These are phyloP conservation scores for Claviceps pusilla DNA, from an alignment of 2,329 filamentous ascomycete genomes.

Conservation along the genomic window DNA sequence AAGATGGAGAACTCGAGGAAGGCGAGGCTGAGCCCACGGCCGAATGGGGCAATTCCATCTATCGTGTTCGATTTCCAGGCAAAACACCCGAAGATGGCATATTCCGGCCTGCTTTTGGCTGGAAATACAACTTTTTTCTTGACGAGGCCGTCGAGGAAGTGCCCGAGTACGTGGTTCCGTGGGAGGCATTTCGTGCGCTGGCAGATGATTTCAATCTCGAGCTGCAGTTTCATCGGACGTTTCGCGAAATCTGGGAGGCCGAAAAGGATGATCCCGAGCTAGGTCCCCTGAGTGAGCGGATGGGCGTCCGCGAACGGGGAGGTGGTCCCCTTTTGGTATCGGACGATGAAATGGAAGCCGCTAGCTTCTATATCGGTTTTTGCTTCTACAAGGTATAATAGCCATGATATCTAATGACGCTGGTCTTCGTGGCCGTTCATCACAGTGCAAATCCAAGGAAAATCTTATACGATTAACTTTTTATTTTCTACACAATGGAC, in stretches of 20 bases:
- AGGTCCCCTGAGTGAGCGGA: conserved; percentile 79
- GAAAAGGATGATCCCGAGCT: conserved; percentile 76
- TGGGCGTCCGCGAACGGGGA: conserved; percentile 70
- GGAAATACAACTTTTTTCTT: conserved; percentile 96
- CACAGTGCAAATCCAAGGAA: not conserved
- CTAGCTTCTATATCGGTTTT: conserved; percentile 82
- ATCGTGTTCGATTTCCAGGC: conserved; percentile 75
- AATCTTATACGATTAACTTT: not conserved
- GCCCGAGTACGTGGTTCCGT: conserved; percentile 94
- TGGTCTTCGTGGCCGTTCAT: too few relatives aligned
- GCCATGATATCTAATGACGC: too few relatives aligned
- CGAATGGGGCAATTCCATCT: conserved; percentile 88
- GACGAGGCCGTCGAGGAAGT: conserved; percentile 92
- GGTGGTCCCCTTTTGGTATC: conserved; percentile 55
- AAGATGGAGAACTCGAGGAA: conserved; percentile 40
- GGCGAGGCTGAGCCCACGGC: conserved; percentile 49
- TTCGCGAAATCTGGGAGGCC: conserved; percentile 78
- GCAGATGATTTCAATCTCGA: conserved; percentile 96
- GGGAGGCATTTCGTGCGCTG: conserved; percentile 90
- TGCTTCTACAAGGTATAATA: conserved; percentile 85
- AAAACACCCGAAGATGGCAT: conserved; percentile 72
- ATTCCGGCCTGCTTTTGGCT: conserved; percentile 88
- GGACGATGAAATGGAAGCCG: conserved; percentile 83
- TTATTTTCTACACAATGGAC: not conserved
- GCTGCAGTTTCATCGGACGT: conserved; percentile 82